These are phyloP conservation scores for Diaporthe sp. DNA, from an alignment of 2,329 filamentous ascomycete genomes.

Conservation along the genomic window DNA sequence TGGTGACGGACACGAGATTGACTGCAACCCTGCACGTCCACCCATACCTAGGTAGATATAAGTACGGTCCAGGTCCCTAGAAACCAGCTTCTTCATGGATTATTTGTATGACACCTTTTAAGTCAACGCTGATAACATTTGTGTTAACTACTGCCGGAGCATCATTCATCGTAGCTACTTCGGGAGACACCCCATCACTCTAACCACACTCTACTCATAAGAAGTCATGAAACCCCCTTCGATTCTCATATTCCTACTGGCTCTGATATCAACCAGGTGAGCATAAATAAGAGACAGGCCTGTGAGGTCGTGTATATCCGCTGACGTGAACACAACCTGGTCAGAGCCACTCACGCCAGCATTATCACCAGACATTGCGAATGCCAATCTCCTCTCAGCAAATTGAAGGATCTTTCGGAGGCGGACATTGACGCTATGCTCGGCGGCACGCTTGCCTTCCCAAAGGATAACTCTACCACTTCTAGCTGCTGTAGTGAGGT, in stretches of 20 bases:
- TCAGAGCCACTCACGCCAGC: background rate
- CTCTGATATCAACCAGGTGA: background rate
- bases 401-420: background rate
- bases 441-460: background rate
- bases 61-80: rapidly evolving
- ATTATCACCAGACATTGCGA: constrained; percentile 9
- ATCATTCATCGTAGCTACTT: too few relatives aligned
- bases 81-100: background rate
- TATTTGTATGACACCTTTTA: background rate
- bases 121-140: background rate
- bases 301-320: rapidly evolving
- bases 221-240: background rate
- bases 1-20: background rate
- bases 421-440: background rate
- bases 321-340: background rate
- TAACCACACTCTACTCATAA: background rate
- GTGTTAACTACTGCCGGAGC: background rate
- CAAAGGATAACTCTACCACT: constrained; percentile 4
- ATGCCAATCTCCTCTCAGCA: constrained; percentile 5
- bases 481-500: background rate
- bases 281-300: background rate
- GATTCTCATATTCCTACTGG: rapidly evolving
- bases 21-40: background rate
- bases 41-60: rapidly evolving
- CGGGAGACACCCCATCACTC: too few relatives aligned